A percentile compares a stretch with the other conserved stretches of the same genome.
phyloP scores from a whole-genome alignment of 805 yeast genomes.

The Sporopachydermia lactativora region DNA sequence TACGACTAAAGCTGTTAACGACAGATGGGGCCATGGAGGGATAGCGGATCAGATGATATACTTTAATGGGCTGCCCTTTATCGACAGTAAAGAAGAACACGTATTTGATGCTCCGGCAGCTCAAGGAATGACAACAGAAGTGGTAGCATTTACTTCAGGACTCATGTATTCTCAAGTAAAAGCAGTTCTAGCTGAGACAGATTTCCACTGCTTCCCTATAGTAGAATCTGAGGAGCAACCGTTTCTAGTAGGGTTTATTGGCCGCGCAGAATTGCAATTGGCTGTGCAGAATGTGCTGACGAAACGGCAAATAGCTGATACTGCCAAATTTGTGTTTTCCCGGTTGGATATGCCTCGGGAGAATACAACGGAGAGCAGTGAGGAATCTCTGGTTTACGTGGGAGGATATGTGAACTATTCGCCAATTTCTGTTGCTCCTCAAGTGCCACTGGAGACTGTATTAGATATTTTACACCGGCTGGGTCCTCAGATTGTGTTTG shows the following conservation, averaged over 20 bases:
- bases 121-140: constrained; percentile 46
- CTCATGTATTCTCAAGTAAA: constrained; percentile 12
- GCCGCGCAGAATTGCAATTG: constrained; percentile 14
- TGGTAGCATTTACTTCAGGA: constrained; percentile 10
- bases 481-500: constrained; percentile 66
- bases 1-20: constrained; percentile 67
- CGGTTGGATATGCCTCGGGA: too few species aligned
- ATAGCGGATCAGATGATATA: constrained; percentile 92
- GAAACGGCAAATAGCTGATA: constrained; percentile 3
- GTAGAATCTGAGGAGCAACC: constrained; percentile 15
- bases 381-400: constrained; percentile 13
- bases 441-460: constrained; percentile 43
- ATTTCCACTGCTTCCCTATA: constrained; percentile 23
- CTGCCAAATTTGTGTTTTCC: constrained; percentile 14
- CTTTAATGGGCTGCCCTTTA: constrained; percentile 76
- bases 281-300: constrained; percentile 8
- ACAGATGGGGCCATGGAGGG: constrained; percentile 68
- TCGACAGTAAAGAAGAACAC: constrained; percentile 60
- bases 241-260: constrained; percentile 20
- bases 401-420: constrained; percentile 31
- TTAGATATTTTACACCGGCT: constrained; percentile 58
- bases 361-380: constrained; percentile 3
- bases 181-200: constrained; percentile 9
- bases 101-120: constrained; percentile 34
- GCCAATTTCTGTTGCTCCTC: constrained; percentile 44